Conservation (phyloP, 768 basidiomycete species). For the Lactarius indigo region DNA sequence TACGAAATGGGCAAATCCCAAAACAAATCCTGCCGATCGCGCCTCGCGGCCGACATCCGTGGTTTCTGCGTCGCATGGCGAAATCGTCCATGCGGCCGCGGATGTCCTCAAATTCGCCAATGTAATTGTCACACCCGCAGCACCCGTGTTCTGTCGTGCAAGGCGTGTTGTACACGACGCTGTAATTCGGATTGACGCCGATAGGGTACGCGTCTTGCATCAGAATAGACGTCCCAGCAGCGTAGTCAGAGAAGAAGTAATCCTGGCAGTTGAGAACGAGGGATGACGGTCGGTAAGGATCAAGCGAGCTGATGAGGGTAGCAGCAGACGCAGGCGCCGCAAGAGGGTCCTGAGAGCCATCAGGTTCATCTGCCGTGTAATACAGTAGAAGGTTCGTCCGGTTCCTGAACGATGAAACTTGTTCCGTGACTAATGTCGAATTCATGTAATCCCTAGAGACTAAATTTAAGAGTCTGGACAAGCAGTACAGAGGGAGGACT, state of each 20-base stretch:
- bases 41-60: too few species aligned
- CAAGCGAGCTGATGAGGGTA: slow-evolving; percentile 45
- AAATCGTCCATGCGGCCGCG: slow-evolving; percentile 65
- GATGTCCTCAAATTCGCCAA: slow-evolving; percentile 65
- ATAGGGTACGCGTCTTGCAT: slow-evolving; percentile 63
- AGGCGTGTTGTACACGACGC: slow-evolving; percentile 54
- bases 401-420: slow-evolving; percentile 66
- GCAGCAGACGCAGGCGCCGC: slow-evolving; percentile 50
- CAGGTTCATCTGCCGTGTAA: slow-evolving; percentile 75
- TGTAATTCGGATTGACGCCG: slow-evolving; percentile 60
- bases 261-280: slow-evolving; percentile 55
- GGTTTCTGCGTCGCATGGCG: slow-evolving; percentile 34
- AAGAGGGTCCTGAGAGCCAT: slow-evolving; percentile 62
- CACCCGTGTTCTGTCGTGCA: slow-evolving; percentile 67
- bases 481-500: slow-evolving; percentile 5
- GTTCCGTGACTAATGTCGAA: slow-evolving; percentile 52
- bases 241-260: slow-evolving; percentile 57
- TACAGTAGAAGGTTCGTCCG: slow-evolving; percentile 66
- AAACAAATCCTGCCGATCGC: too few species aligned
- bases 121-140: slow-evolving; percentile 73
- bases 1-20: too few species aligned
- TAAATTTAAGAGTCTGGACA: background rate
- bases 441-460: slow-evolving; percentile 59
- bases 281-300: slow-evolving; percentile 58
- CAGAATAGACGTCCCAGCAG: slow-evolving; percentile 63